Percentiles rank a stretch among this genome's conserved stretches.
Conservation (phyloP, 331 rosid genomes). For the Acacia pycnantha region DNA sequence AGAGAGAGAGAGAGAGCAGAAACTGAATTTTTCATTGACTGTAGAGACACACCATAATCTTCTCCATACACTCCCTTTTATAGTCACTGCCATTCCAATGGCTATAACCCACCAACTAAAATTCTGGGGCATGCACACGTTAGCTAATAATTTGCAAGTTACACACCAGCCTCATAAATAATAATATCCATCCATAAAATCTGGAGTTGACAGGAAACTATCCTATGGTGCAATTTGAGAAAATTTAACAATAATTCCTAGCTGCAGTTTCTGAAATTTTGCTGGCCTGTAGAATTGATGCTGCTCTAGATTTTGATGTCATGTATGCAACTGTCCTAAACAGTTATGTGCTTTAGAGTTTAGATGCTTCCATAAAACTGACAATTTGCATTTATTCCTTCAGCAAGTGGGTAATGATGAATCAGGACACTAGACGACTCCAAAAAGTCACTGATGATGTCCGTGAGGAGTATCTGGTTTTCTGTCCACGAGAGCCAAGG, state of each 20-base stretch:
- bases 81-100: background rate
- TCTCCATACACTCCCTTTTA: background rate
- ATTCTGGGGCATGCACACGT: background rate
- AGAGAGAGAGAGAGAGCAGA: background rate
- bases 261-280: background rate
- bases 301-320: slow-evolving; percentile 15
- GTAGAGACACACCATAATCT: background rate
- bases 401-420: slow-evolving; percentile 99
- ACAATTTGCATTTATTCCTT: slow-evolving; percentile 37
- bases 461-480: slow-evolving; percentile 69
- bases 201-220: background rate
- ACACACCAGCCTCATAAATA: background rate
- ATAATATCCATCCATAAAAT: background rate
- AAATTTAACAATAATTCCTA: slow-evolving; percentile 1
- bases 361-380: slow-evolving; percentile 25
- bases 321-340: slow-evolving; percentile 13
- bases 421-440: slow-evolving; percentile 81
- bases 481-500: slow-evolving; percentile 85
- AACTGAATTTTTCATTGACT: background rate
- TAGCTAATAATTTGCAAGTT: background rate
- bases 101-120: background rate
- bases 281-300: background rate
- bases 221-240: slow-evolving; percentile 1
- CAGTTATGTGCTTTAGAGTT: slow-evolving; percentile 21
- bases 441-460: slow-evolving; percentile 87